A percentile compares a stretch with the other conserved stretches of the same genome.
Conservation (phyloP, 2,329 filamentous ascomycete species). For the Hymenoscyphus occultus region DNA sequence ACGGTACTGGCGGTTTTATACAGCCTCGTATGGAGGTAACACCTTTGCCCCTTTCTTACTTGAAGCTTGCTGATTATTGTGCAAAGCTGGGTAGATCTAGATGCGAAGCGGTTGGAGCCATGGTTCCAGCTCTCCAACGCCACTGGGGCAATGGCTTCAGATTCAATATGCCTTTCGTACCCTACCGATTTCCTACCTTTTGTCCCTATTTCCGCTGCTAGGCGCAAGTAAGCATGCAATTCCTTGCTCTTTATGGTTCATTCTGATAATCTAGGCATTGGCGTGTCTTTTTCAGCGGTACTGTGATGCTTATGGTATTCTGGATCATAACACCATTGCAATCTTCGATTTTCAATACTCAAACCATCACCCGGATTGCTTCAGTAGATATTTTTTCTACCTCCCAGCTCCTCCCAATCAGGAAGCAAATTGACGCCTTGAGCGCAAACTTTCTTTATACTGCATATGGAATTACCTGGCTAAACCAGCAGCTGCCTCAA, state of each 20-base stretch:
- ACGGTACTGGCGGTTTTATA: constrained; percentile 54
- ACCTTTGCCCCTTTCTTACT: background rate
- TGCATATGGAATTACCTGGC: constrained; percentile 45
- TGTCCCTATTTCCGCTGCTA: constrained; percentile 42
- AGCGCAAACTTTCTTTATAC: constrained; percentile 42
- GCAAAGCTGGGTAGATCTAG: constrained; percentile 54
- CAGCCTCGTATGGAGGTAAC: constrained; percentile 48
- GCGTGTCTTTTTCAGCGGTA: constrained; percentile 48
- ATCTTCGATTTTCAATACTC: constrained; percentile 50
- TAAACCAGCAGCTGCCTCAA: constrained; percentile 43
- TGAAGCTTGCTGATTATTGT: background rate
- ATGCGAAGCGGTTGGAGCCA: constrained; percentile 57
- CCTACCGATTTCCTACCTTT: constrained; percentile 48
- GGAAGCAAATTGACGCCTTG: constrained; percentile 35
- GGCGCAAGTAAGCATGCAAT: constrained; percentile 22
- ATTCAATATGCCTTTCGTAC: constrained; percentile 53
- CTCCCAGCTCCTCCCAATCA: constrained; percentile 31
- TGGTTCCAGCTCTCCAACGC: constrained; percentile 54
- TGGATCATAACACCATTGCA: constrained; percentile 55
- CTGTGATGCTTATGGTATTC: constrained; percentile 49
- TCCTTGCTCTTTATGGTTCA: background rate
- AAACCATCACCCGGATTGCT: constrained; percentile 30
- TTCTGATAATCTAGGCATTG: constrained; percentile 44
- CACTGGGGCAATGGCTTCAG: constrained; percentile 41
- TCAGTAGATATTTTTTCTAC: constrained; percentile 23